phyloP scores from a whole-genome alignment of 2,329 filamentous ascomycete genomes.

The Setomelanomma holmii region DNA sequence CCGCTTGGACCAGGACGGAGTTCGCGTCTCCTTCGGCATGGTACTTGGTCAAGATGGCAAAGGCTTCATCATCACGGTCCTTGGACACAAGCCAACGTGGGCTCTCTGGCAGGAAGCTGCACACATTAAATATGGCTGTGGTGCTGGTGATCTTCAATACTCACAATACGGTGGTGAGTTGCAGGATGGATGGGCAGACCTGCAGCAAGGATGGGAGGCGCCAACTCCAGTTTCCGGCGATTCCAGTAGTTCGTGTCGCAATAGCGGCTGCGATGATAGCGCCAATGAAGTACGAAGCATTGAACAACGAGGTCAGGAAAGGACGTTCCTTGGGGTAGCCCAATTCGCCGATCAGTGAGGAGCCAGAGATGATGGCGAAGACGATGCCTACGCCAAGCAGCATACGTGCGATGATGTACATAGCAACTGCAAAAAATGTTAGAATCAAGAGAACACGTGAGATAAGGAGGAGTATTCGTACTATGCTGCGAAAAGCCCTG shows the following conservation, averaged over 20 bases:
- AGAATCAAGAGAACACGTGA: no score
- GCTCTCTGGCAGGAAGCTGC: conserved; percentile 47
- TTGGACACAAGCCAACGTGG: conserved; percentile 61
- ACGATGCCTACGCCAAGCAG: conserved; percentile 69
- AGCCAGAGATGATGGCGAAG: conserved; percentile 65
- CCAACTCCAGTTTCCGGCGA: conserved; percentile 56
- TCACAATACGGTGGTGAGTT: conserved; percentile 48
- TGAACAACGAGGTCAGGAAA: conserved; percentile 67
- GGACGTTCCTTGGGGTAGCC: conserved; percentile 68
- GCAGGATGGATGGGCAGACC: conserved; percentile 56
- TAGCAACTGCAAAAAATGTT: conserved; percentile 51
- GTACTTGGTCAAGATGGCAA: conserved; percentile 48
- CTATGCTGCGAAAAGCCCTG: conserved; percentile 57
- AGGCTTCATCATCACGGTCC: conserved; percentile 56
- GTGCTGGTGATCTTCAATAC: background rate
- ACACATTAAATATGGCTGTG: conserved; percentile 1
- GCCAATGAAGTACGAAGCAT: conserved; percentile 65
- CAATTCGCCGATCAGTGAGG: conserved; percentile 66
- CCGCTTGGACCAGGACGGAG: conserved; percentile 56
- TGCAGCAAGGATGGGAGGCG: conserved; percentile 59
- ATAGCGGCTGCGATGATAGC: conserved; percentile 58
- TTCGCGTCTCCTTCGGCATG: conserved; percentile 53
- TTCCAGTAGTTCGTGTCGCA: conserved; percentile 57
- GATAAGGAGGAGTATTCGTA: no score
- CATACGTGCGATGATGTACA: conserved; percentile 67